Evolutionary conservation across 768 basidiomycete genomes (phyloP).

Genomic region (Tephrocybe sp.): DNA sequence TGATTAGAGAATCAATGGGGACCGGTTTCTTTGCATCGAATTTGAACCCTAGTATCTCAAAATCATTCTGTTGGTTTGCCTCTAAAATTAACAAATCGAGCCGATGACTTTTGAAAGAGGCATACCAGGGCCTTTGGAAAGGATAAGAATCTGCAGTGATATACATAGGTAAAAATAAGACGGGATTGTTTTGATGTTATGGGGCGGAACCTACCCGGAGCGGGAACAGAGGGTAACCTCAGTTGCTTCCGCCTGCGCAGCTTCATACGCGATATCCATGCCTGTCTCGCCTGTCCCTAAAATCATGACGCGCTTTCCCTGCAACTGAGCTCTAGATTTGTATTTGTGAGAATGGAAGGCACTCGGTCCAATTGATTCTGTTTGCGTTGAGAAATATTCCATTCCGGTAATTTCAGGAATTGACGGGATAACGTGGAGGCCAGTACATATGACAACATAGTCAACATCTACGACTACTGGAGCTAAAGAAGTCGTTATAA

Average conservation of each 20-base stretch:
- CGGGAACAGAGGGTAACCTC: slow-evolving; percentile 55
- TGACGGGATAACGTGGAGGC: slow-evolving; percentile 54
- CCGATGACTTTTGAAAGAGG: background rate
- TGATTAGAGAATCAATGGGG: slow-evolving; percentile 51
- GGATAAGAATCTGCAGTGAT: slow-evolving; percentile 43
- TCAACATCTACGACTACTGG: slow-evolving; percentile 31
- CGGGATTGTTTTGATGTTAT: too few relatives aligned
- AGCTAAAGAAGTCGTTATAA: too few relatives aligned
- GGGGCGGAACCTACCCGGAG: slow-evolving; percentile 35
- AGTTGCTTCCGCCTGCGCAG: slow-evolving; percentile 48
- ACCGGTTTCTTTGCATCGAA: slow-evolving; percentile 39
- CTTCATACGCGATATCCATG: slow-evolving; percentile 56
- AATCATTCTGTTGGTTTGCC: slow-evolving; percentile 48
- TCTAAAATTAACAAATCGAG: too few relatives aligned
- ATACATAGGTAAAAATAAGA: too few relatives aligned
- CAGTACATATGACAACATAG: slow-evolving; percentile 52
- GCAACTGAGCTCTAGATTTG: slow-evolving; percentile 45
- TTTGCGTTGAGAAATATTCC: slow-evolving; percentile 31
- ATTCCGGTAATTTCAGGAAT: slow-evolving; percentile 51
- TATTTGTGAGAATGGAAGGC: slow-evolving; percentile 53
- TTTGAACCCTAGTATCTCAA: slow-evolving; percentile 49
- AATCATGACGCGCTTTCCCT: slow-evolving; percentile 48
- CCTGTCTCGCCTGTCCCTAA: slow-evolving; percentile 65
- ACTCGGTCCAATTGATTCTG: slow-evolving; percentile 22
- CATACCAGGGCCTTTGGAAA: slow-evolving; percentile 56